These are phyloP conservation scores for Yamadazyma siamensis DNA, from an alignment of 1,139 yeast genomes.

Conservation along the genomic window DNA sequence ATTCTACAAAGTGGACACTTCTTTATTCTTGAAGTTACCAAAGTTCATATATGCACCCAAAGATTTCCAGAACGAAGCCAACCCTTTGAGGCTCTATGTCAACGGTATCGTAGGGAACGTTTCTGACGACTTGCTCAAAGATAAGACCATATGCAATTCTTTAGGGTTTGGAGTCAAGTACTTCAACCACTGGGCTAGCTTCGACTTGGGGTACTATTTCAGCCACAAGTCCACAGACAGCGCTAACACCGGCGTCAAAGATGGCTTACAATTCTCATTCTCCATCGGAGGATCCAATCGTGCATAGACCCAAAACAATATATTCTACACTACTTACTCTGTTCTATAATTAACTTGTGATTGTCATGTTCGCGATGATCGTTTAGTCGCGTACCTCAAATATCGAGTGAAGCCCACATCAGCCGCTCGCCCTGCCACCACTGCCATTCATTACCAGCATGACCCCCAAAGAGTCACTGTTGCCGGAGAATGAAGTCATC, in stretches of 20 bases:
- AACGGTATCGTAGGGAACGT: slow-evolving; percentile 34
- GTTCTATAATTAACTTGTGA: too few species aligned
- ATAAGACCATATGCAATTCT: slow-evolving; percentile 25
- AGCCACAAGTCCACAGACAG: slow-evolving; percentile 25
- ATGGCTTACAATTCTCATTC: slow-evolving; percentile 47
- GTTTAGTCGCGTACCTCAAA: too few species aligned
- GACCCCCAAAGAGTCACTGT: too few species aligned
- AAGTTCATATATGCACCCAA: slow-evolving; percentile 21
- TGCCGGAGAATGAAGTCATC: slow-evolving; percentile 36
- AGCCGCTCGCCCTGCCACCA: too few species aligned
- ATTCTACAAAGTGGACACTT: slow-evolving; percentile 32
- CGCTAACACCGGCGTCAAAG: slow-evolving; percentile 30
- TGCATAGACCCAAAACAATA: not conserved
- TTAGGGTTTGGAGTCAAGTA: slow-evolving; percentile 45
- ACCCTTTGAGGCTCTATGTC: slow-evolving; percentile 44
- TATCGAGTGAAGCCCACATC: too few species aligned
- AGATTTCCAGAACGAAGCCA: slow-evolving; percentile 19
- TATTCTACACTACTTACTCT: too few species aligned
- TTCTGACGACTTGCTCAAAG: slow-evolving; percentile 25
- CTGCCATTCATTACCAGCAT: too few species aligned
- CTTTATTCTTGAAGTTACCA: slow-evolving; percentile 39
- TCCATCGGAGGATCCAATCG: slow-evolving; percentile 43
- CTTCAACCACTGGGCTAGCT: slow-evolving; percentile 43
- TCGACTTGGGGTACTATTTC: slow-evolving; percentile 46
- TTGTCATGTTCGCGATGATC: too few species aligned